Evolutionary conservation across 2,329 filamentous ascomycete genomes (phyloP).

Genomic region (Penicillium palitans): DNA sequence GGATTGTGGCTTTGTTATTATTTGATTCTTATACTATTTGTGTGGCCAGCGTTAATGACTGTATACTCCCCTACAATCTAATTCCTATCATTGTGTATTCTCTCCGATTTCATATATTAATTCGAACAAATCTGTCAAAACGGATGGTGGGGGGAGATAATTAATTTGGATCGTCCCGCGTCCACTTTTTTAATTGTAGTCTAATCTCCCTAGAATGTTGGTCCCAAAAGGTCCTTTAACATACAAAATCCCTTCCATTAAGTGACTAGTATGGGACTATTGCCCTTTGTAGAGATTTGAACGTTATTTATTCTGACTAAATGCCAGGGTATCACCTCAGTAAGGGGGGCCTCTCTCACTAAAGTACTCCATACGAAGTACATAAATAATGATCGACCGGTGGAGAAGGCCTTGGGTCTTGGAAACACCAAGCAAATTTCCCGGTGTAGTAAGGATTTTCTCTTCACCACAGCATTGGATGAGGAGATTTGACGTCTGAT

Average conservation of each 20-base stretch:
- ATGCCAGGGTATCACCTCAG: not conserved
- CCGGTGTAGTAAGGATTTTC: not conserved
- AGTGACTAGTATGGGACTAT: not conserved
- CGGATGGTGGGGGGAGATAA: not conserved
- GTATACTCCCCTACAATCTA: not conserved
- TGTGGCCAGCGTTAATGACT: not conserved
- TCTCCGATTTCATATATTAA: not conserved
- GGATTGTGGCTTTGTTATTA: not conserved
- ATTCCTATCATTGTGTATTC: not conserved
- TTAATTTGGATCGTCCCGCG: conserved; percentile 1
- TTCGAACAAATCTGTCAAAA: not conserved
- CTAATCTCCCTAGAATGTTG: not conserved
- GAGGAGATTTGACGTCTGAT: not conserved
- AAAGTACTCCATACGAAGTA: not conserved
- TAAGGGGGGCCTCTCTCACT: not conserved
- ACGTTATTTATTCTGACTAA: not conserved
- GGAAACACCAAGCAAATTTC: not conserved
- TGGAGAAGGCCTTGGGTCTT: not conserved
- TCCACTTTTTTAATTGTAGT: not conserved
- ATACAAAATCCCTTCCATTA: not conserved
- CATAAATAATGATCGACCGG: not conserved
- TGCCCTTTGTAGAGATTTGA: not conserved
- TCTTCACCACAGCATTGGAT: not conserved
- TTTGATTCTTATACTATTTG: not conserved
- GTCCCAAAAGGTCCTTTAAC: not conserved